Conservation (phyloP, 805 yeast genomes). For the Cyberlindnera petersonii region DNA sequence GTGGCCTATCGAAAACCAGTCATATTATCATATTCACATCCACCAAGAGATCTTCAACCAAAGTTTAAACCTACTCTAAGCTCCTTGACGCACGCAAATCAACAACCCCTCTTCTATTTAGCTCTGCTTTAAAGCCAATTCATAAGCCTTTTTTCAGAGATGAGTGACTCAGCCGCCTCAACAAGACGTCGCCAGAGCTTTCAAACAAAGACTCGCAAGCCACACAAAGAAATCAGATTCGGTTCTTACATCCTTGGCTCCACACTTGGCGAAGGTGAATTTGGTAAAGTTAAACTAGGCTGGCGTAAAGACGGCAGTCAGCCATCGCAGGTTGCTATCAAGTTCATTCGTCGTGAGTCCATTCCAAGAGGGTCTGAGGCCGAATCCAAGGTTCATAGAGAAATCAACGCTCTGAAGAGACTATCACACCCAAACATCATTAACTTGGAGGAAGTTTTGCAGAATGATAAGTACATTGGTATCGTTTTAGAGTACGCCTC, state of each 20-base stretch:
- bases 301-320: conserved; percentile 85
- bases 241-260: conserved; percentile 90
- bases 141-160: conserved; percentile 1
- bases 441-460: conserved; percentile 84
- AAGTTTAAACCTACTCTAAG: no score
- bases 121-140: no score
- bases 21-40: no score
- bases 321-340: conserved; percentile 81
- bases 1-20: no score
- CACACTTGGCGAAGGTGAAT: conserved; percentile 96
- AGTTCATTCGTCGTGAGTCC: conserved; percentile 82
- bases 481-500: conserved; percentile 95
- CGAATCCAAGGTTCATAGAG: conserved; percentile 87
- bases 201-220: conserved; percentile 27
- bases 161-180: conserved; percentile 12
- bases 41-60: no score
- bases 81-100: no score
- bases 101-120: no score
- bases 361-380: conserved; percentile 83
- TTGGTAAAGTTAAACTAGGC: conserved; percentile 95
- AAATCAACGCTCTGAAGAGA: conserved; percentile 83
- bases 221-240: conserved; percentile 70
- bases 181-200: conserved; percentile 28
- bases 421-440: conserved; percentile 93
- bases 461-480: conserved; percentile 92